Evolutionary conservation across 441 rosid species (phyloP).

Genomic region (Bruguiera hainesii): DNA sequence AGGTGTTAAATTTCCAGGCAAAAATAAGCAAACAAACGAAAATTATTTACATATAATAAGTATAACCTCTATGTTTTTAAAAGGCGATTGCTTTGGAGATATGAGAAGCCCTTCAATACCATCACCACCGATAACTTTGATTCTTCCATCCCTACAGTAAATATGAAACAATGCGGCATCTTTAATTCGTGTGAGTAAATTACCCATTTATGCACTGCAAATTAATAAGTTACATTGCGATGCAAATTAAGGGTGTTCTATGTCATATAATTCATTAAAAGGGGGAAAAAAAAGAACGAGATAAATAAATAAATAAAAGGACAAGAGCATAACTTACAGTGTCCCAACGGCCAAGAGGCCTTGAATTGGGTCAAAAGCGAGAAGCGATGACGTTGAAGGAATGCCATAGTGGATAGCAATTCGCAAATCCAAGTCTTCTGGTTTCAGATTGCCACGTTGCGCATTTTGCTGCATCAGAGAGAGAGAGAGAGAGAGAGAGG

Average conservation of each 20-base stretch:
- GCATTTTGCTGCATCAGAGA: constrained; percentile 26
- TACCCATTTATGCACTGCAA: neutral
- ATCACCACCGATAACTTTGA: constrained; percentile 64
- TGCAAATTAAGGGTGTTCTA: neutral
- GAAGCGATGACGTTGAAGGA: constrained; percentile 59
- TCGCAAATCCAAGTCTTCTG: constrained; percentile 46
- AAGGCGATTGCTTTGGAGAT: constrained; percentile 47
- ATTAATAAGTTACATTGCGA: neutral
- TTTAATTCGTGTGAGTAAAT: neutral
- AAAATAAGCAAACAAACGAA: neutral
- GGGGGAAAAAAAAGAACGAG: neutral
- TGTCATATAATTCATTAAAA: neutral
- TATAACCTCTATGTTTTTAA: constrained; percentile 50
- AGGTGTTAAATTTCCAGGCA: constrained; percentile 1
- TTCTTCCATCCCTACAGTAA: constrained; percentile 55
- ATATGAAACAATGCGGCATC: neutral
- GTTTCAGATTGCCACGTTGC: constrained; percentile 32
- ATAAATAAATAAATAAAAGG: neutral
- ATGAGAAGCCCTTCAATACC: constrained; percentile 57
- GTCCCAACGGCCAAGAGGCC: constrained; percentile 57
- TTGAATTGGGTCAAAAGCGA: constrained; percentile 61
- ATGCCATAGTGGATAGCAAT: constrained; percentile 50
- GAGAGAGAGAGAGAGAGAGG: constrained; percentile 1
- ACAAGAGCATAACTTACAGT: constrained; percentile 35
- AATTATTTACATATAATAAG: neutral